These are phyloP conservation scores for Kwoniella pini DNA, from an alignment of 768 basidiomycete species.

Conservation along the genomic window DNA sequence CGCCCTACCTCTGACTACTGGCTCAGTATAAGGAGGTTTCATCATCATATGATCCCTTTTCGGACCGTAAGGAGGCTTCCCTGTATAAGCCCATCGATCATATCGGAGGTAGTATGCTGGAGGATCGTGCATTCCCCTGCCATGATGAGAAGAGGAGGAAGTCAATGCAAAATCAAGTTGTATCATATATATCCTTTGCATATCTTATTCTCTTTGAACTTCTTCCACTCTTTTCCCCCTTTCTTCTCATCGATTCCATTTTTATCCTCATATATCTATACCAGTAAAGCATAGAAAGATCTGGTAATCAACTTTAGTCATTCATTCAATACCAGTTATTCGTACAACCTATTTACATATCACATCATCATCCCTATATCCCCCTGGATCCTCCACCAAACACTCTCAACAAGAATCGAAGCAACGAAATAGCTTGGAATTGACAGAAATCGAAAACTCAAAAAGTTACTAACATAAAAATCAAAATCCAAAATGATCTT, in stretches of 20 bases:
- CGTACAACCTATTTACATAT: neutral
- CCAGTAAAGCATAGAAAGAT: neutral
- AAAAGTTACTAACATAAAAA: neutral
- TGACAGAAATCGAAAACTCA: neutral
- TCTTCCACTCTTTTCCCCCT: neutral
- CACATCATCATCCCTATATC: neutral
- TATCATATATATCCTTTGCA: constrained; percentile 5
- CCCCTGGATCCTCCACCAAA: neutral
- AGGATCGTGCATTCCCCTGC: no score
- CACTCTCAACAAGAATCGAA: neutral
- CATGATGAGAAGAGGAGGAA: neutral
- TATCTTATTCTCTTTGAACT: neutral
- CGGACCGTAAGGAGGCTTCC: neutral
- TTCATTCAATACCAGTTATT: neutral
- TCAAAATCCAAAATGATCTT: constrained; percentile 7
- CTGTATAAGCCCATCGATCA: neutral
- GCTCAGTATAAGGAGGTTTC: neutral
- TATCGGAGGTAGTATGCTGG: neutral
- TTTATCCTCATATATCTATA: neutral
- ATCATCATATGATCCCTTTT: neutral
- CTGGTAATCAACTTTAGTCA: constrained; percentile 5
- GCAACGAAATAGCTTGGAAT: neutral
- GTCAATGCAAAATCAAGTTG: neutral
- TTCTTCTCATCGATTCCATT: neutral
- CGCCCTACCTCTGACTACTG: neutral